Base-by-base conservation (phyloP, 352 stramenopile genomes). In the Phytophthora syringae region DNA sequence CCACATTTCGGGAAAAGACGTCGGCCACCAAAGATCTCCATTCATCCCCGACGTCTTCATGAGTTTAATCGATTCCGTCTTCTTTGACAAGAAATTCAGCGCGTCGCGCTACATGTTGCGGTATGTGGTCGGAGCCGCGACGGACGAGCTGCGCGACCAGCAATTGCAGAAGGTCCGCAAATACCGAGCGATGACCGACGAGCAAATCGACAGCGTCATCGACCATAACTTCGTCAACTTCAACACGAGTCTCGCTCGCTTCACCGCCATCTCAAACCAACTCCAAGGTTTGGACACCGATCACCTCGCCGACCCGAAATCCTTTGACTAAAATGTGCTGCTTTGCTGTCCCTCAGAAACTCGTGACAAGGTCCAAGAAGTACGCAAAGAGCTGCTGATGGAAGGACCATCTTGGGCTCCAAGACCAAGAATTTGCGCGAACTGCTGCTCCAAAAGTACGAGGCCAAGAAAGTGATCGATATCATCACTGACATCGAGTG, bases 81-180 rank as follows among this genome's bases (percentile, higher is more conserved):
- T 93, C 72, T 94, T 88, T 60, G 83, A 93, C 77, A 94, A 94
- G 68, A 91, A 91, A 59, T 95, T 95, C 64, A 94, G 70, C 62
- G 84, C 76, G 37, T 42, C 74, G 42, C 84, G 83, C 45, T 92
- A 93, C 72, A 90, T 94, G 79, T 79, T 95, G 65, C 84, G 79
- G 28, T 90, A 82, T 55, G 75, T 94, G 34, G 80, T 94, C 18
- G 79, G 72, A 10, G 84, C 84, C 15, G 82, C 84, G 3, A 88
- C 76, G 7, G 85, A 93, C 45, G 82, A 94, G 30, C 67, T 88
- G n/a, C 80, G 85, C 11, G 67, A 75, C 18, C 82, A 95, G 57
- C 85, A 94, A 63, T 74, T 91, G 13, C 63, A 86, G 48, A 85
- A 82, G 12, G 66, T 94, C 52, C 64, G 72, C 28, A 76, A 73